Percentiles rank a stretch among this genome's conserved stretches.
Evolutionary conservation across 257 asterid species (phyloP).

Genomic region (Solanum virginianum): DNA sequence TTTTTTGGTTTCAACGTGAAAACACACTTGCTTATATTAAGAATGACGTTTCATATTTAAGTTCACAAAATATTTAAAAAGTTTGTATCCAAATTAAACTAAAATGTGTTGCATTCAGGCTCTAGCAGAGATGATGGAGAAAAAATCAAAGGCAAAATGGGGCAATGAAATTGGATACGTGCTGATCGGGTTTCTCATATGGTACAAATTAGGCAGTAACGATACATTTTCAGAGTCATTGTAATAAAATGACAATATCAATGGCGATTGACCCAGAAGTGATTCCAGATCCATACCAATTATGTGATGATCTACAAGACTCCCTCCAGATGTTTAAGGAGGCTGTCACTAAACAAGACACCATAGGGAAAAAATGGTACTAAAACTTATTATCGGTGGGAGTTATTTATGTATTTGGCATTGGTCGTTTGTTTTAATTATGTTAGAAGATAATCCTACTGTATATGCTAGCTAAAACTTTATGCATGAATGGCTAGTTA

Average conservation of each 20-base stretch:
- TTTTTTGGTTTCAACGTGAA: too few species aligned
- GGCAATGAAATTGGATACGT: constrained; percentile 29
- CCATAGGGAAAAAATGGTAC: not conserved
- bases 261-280: constrained; percentile 22
- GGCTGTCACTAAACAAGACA: not conserved
- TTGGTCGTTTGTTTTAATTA: not conserved
- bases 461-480: too few species aligned
- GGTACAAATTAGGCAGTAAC: constrained; percentile 10
- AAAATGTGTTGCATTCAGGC: constrained; percentile 2
- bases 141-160: constrained; percentile 21
- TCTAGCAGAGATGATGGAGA: constrained; percentile 31
- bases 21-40: too few species aligned
- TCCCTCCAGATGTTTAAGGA: constrained; percentile 17
- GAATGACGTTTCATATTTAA: too few species aligned
- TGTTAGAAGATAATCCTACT: too few species aligned
- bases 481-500: too few species aligned
- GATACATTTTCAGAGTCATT: constrained; percentile 29
- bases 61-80: not conserved
- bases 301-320: constrained; percentile 20
- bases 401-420: too few species aligned
- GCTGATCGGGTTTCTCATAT: constrained; percentile 15
- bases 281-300: constrained; percentile 31
- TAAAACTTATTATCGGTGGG: not conserved
- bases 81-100: too few species aligned
- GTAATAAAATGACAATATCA: constrained; percentile 21